These are phyloP conservation scores for Scolecobasidium constrictum DNA, from an alignment of 2,329 filamentous ascomycete genomes.

Conservation along the genomic window DNA sequence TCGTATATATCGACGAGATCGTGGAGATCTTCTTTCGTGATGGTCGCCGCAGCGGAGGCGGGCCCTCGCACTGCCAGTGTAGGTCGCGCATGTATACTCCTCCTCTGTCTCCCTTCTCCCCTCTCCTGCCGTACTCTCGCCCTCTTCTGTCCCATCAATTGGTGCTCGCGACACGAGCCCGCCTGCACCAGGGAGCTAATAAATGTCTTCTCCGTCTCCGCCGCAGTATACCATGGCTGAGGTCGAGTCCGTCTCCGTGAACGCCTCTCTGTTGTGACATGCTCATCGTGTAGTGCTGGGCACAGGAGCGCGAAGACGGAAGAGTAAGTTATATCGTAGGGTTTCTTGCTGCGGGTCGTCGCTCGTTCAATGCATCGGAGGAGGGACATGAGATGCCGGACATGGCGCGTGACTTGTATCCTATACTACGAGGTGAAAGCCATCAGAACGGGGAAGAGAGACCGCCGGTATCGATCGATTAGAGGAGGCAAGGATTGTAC, in stretches of 20 bases:
- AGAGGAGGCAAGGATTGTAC: too few species aligned
- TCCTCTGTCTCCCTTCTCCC: too few species aligned
- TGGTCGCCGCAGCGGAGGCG: not conserved
- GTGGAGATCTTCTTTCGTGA: constrained; percentile 2
- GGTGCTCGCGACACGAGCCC: constrained; percentile 39
- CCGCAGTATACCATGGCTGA: too few species aligned
- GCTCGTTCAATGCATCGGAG: constrained; percentile 44
- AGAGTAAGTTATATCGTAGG: constrained; percentile 31
- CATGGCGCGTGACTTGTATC: constrained; percentile 45
- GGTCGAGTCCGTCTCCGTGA: too few species aligned
- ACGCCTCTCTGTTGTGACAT: too few species aligned
- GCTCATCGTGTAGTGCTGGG: constrained; percentile 13
- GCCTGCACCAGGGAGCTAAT: constrained; percentile 42
- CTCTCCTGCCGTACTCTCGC: too few species aligned
- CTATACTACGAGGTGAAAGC: too few species aligned
- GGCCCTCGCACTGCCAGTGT: too few species aligned
- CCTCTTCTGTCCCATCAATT: constrained; percentile 1
- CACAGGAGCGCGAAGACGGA: constrained; percentile 23
- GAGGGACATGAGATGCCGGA: constrained; percentile 53
- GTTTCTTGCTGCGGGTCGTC: constrained; percentile 34
- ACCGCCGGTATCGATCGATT: too few species aligned
- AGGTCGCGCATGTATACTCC: too few species aligned
- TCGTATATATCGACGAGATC: constrained; percentile 9
- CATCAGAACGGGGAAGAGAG: too few species aligned
- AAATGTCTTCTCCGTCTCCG: constrained; percentile 40